Evolutionary conservation across 768 basidiomycete species (phyloP), one percentile per base, ranked within the genome.

Genomic region (Exsudoporus frostii): DNA sequence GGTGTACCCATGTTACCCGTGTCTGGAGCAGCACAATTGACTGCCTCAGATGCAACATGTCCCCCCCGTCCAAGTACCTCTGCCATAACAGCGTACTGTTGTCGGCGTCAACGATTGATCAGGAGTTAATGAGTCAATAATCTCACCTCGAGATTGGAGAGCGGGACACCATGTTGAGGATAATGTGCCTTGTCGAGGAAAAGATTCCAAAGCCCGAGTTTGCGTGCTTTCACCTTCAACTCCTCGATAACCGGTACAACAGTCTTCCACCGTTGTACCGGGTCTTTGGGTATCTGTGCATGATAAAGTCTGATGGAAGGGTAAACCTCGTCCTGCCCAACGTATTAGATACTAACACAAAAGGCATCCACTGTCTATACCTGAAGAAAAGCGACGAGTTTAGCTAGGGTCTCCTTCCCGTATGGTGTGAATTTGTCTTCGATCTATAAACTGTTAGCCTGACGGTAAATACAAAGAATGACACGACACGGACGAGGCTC

Each of bases 1-100:
- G 8, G 30, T 15, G 45, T 60, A 91, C 92, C 93, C 94, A 98
- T 98, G 70, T 98, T 98, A 2, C 95, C 96, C 15, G 96, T 98
- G 71, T 98, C 96, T 29, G 96, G 96, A 14, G 95, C 94, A 24
- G 94, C 85, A 72, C 94, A 98, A 65, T 99, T 99, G 51, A 90
- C 85, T 13, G 81, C 84, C 73, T 98, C 87, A 20, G 95, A 85
- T 3, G 88, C 92, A 45, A 94, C 72, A 58, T 86, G 86, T 9
- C 88, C 86, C 20, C 81, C 86, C 51, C 92, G 84, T 5, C 95
- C 95, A 59, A 98, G 80, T 40, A 97, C 72, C 71, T 97, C 96
- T n/a, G 94, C 94, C 86, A 98, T 97, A 27, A 98, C 88, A 36
- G 90, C 92, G 68, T 99, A 98, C 92, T 95, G 58, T 44, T 4